Evolutionary conservation across 2,329 filamentous ascomycete genomes (phyloP).

Genomic region (Ambrosiella cleistominuta): DNA sequence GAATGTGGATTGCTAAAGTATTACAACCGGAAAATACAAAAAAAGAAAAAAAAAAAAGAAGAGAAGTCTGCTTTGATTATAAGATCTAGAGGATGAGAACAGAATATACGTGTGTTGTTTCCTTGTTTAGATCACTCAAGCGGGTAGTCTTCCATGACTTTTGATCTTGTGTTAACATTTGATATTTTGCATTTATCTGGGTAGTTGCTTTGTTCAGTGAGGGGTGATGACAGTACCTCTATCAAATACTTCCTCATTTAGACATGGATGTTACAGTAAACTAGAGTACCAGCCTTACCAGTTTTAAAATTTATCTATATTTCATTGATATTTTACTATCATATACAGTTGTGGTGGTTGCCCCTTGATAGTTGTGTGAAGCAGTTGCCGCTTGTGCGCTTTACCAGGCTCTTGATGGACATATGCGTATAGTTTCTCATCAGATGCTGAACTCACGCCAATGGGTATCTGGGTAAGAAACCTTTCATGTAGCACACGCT

Average conservation of each 20-base stretch:
- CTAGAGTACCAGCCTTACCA: neutral
- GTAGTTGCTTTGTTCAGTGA: neutral
- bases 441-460: neutral
- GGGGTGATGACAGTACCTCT: neutral
- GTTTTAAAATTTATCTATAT: neutral
- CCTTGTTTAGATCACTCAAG: neutral
- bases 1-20: neutral
- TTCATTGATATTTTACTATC: neutral
- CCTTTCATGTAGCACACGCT: neutral
- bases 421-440: neutral
- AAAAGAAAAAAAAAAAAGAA: slow-evolving; percentile 1
- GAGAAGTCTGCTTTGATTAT: neutral
- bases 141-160: neutral
- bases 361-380: neutral
- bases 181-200: neutral
- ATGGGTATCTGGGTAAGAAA: neutral
- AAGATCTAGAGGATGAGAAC: neutral
- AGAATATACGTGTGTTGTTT: neutral
- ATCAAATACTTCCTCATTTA: neutral
- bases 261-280: neutral
- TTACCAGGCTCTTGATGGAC: neutral
- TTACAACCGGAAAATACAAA: slow-evolving; percentile 1
- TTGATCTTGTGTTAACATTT: neutral
- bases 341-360: neutral
- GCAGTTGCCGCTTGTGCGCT: neutral